Evolutionary conservation across 2,329 filamentous ascomycete genomes (phyloP).

Genomic region (Phaeomoniella chlamydospora): DNA sequence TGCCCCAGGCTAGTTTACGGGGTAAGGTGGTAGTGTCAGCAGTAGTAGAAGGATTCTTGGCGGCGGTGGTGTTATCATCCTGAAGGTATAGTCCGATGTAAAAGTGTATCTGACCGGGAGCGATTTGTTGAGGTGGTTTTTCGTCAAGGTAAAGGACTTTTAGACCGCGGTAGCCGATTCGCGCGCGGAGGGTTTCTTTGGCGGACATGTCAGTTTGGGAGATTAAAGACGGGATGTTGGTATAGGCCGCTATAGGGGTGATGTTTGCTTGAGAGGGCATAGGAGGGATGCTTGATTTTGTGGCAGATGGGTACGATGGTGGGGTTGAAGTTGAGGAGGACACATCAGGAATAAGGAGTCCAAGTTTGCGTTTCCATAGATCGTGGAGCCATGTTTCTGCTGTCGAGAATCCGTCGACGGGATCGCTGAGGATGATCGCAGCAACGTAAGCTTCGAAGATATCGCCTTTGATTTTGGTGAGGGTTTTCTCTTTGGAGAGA

Average conservation of each 20-base stretch:
- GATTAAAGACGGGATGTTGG: neutral
- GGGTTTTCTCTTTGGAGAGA: conserved; percentile 29
- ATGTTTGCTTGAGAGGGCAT: no score
- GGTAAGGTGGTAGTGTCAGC: no score
- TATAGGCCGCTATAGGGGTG: neutral
- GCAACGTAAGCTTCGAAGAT: conserved; percentile 86
- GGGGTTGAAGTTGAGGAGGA: no score
- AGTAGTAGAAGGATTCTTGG: no score
- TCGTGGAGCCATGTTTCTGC: conserved; percentile 58
- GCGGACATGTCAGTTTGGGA: conserved; percentile 17
- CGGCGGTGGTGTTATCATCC: conserved; percentile 26
- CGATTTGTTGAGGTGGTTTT: conserved; percentile 16
- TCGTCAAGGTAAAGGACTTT: conserved; percentile 45
- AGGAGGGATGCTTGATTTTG: no score
- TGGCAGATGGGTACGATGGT: no score
- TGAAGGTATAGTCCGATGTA: conserved; percentile 33
- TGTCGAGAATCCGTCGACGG: conserved; percentile 43
- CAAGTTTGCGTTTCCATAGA: conserved; percentile 57
- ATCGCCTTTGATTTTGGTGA: conserved; percentile 56
- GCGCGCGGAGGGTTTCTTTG: conserved; percentile 38
- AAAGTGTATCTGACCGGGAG: conserved; percentile 22
- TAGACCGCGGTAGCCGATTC: conserved; percentile 39
- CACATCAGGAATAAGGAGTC: conserved; percentile 17
- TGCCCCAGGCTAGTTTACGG: conserved; percentile 31
- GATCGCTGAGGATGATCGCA: conserved; percentile 57